A percentile compares a stretch with the other conserved stretches of the same genome.
Conservation (phyloP, 345 rosid genomes). For the Pugionium cornutum region DNA sequence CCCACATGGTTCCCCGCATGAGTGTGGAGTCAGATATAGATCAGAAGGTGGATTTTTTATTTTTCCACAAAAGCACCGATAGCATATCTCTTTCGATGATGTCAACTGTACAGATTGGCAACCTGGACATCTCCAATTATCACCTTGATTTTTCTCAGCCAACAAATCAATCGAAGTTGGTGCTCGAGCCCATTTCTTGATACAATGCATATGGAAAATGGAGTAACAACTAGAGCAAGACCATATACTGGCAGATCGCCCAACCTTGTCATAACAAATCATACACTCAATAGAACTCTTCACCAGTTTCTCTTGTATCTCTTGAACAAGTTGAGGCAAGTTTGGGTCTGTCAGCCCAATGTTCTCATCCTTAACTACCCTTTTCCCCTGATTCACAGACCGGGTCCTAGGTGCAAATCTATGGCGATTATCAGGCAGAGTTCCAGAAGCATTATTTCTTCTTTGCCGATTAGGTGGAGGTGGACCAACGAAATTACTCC, state of each 20-base stretch:
- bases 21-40: conserved; percentile 92
- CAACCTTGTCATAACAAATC: conserved; percentile 94
- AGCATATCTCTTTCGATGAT: conserved; percentile 70
- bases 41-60: conserved; percentile 86
- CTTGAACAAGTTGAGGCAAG: conserved; percentile 89
- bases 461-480: conserved; percentile 41
- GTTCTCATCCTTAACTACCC: conserved; percentile 39
- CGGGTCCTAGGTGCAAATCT: conserved; percentile 43
- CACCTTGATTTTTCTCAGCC: conserved; percentile 82
- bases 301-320: conserved; percentile 78
- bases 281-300: conserved; percentile 84
- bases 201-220: conserved; percentile 87
- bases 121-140: conserved; percentile 97
- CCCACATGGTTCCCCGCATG: conserved; percentile 97
- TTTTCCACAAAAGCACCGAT: conserved; percentile 84
- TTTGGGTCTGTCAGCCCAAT: conserved; percentile 49
- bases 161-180: conserved; percentile 81
- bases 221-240: conserved; percentile 95
- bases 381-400: conserved; percentile 46
- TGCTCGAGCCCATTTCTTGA: conserved; percentile 93
- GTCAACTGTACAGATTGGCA: conserved; percentile 88
- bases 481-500: conserved; percentile 28
- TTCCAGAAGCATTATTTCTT: conserved; percentile 39
- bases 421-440: conserved; percentile 38
- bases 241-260: conserved; percentile 77